phyloP scores from a whole-genome alignment of 1,284 basidiomycete species.

The Irpex sp. region DNA sequence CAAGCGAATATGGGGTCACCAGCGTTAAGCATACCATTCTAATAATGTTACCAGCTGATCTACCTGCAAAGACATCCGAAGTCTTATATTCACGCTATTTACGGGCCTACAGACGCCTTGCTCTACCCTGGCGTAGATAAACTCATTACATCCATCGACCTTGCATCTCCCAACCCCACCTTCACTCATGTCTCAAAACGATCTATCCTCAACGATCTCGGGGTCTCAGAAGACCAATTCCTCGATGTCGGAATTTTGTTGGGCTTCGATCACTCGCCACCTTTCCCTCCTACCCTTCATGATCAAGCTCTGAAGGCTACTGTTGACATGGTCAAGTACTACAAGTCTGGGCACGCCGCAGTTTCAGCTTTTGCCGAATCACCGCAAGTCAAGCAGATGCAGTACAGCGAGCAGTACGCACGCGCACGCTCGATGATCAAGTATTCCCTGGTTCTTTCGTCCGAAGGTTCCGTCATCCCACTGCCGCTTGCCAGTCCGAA shows the following conservation, averaged over 20 bases:
- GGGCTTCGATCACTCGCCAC: constrained; percentile 83
- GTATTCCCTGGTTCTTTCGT: constrained; percentile 87
- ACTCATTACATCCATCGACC: constrained; percentile 86
- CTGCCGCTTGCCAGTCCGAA: constrained; percentile 77
- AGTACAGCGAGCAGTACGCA: constrained; percentile 87
- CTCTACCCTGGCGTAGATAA: constrained; percentile 90
- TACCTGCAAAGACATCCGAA: constrained; percentile 94
- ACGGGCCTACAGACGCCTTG: constrained; percentile 86
- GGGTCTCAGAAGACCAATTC: constrained; percentile 86
- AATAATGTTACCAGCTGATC: constrained; percentile 59
- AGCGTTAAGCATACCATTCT: not conserved
- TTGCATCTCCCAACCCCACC: constrained; percentile 57
- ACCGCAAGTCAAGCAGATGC: constrained; percentile 70
- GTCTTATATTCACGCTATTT: constrained; percentile 94
- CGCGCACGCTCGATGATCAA: constrained; percentile 91
- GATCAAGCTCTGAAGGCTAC: constrained; percentile 80
- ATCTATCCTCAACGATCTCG: constrained; percentile 73
- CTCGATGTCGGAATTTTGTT: constrained; percentile 91
- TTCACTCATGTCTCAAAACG: constrained; percentile 89
- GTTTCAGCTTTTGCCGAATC: constrained; percentile 79
- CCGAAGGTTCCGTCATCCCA: constrained; percentile 87
- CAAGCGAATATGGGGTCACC: constrained; percentile 11
- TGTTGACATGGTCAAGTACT: constrained; percentile 87
- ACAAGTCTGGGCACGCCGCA: constrained; percentile 81
- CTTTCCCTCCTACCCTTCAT: constrained; percentile 83